These are phyloP conservation scores for Kodamaea laetipori DNA, from an alignment of 805 yeast genomes.

Conservation along the genomic window DNA sequence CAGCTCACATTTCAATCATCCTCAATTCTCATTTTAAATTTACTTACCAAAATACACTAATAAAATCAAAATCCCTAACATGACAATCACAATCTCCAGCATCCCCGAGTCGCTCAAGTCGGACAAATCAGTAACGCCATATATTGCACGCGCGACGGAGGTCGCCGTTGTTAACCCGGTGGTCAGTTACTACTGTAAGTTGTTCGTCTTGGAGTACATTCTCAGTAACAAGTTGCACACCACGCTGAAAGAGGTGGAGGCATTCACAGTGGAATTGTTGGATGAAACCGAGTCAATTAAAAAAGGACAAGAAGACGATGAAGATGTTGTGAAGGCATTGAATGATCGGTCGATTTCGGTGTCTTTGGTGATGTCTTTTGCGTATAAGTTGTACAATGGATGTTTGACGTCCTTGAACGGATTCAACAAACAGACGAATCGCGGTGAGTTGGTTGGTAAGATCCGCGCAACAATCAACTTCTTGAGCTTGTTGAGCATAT, in stretches of 20 bases:
- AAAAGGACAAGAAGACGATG: constrained; percentile 34
- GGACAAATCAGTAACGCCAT: constrained; percentile 47
- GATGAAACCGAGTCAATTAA: constrained; percentile 70
- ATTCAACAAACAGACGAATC: constrained; percentile 27
- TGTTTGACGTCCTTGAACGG: constrained; percentile 29
- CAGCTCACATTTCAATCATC: too few relatives aligned
- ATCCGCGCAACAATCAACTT: constrained; percentile 40
- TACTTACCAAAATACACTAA: too few relatives aligned
- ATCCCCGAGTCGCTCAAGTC: constrained; percentile 33
- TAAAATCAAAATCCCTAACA: background rate
- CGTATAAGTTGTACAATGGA: constrained; percentile 38
- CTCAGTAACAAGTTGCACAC: constrained; percentile 62
- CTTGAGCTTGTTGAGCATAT: constrained; percentile 30
- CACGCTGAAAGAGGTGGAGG: constrained; percentile 54
- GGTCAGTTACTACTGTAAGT: constrained; percentile 69
- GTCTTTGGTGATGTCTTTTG: constrained; percentile 33
- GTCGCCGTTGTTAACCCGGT: constrained; percentile 59
- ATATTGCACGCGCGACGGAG: constrained; percentile 58
- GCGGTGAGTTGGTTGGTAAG: constrained; percentile 32
- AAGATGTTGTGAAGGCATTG: constrained; percentile 50
- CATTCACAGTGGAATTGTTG: constrained; percentile 59
- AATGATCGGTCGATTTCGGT: constrained; percentile 47
- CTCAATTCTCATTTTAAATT: too few relatives aligned
- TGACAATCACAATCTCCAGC: constrained; percentile 7
- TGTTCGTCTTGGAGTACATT: constrained; percentile 72